Conservation (phyloP, 192 early-diverging fungal species). For the Rhizoclosmatium globosum region DNA sequence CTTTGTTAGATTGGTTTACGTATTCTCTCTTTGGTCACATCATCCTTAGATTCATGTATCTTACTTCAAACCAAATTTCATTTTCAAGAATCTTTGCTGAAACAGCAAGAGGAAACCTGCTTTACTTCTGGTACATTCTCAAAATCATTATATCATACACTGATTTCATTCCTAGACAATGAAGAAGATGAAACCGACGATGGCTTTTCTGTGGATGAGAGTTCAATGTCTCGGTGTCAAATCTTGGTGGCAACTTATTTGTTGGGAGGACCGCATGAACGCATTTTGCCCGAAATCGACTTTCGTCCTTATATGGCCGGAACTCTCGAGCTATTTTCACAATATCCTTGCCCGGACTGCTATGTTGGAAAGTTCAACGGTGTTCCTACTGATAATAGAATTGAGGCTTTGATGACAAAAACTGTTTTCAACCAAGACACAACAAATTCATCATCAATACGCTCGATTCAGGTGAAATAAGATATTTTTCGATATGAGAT, state of each 20-base stretch:
- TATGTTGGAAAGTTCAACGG: slow-evolving; percentile 4
- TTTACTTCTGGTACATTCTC: background rate
- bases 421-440: background rate
- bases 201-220: slow-evolving; percentile 51
- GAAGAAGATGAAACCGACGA: background rate
- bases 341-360: slow-evolving; percentile 26
- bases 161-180: background rate
- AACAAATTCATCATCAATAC: background rate
- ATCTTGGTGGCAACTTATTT: slow-evolving; percentile 48
- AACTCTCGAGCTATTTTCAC: slow-evolving; percentile 23
- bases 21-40: slow-evolving; percentile 46
- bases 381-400: background rate
- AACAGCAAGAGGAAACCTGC: slow-evolving; percentile 36
- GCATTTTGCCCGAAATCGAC: slow-evolving; percentile 44
- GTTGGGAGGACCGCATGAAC: slow-evolving; percentile 54
- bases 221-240: slow-evolving; percentile 49
- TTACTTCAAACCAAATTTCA: slow-evolving; percentile 49
- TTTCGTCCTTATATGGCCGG: background rate
- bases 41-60: slow-evolving; percentile 56
- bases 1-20: slow-evolving; percentile 46
- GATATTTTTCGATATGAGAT: background rate
- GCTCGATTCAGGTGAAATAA: background rate
- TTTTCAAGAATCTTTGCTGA: slow-evolving; percentile 47
- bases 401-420: background rate
- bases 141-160: background rate